A percentile compares a stretch with the other conserved stretches of the same genome.
Evolutionary conservation across 1,139 yeast species (phyloP).

Genomic region (Suhomyces ambrosiae): DNA sequence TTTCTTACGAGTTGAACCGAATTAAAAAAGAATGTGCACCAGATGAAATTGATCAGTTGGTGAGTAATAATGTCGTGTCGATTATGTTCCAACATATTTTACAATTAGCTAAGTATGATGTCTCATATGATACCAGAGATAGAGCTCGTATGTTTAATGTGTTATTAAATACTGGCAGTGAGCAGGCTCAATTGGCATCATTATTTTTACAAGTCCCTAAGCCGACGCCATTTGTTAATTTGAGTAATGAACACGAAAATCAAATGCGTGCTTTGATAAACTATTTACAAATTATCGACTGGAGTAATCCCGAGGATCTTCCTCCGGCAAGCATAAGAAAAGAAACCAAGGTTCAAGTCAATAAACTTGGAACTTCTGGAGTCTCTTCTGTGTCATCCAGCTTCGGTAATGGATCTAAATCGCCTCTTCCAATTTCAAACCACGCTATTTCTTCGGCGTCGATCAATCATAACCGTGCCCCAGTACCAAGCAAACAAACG

Average conservation of each 20-base stretch:
- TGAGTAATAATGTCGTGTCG: slow-evolving; percentile 32
- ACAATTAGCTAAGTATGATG: slow-evolving; percentile 72
- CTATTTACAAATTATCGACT: slow-evolving; percentile 32
- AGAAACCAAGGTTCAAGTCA: slow-evolving; percentile 28
- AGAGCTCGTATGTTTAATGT: slow-evolving; percentile 74
- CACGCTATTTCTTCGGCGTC: slow-evolving; percentile 32
- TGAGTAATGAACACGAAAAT: slow-evolving; percentile 4
- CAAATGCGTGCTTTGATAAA: slow-evolving; percentile 23
- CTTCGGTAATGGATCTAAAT: slow-evolving; percentile 18
- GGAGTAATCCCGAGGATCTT: slow-evolving; percentile 38
- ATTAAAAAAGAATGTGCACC: slow-evolving; percentile 27
- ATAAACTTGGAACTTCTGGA: slow-evolving; percentile 23
- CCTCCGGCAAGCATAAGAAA: slow-evolving; percentile 44
- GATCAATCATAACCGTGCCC: slow-evolving; percentile 12
- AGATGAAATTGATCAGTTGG: slow-evolving; percentile 30
- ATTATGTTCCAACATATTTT: slow-evolving; percentile 65
- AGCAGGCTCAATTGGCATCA: slow-evolving; percentile 60
- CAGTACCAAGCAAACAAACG: slow-evolving; percentile 27
- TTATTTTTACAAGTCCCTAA: slow-evolving; percentile 84
- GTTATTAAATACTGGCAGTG: slow-evolving; percentile 40
- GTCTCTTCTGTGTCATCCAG: slow-evolving; percentile 13
- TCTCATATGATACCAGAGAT: slow-evolving; percentile 79
- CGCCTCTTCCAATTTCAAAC: slow-evolving; percentile 24
- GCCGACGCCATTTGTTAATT: slow-evolving; percentile 50
- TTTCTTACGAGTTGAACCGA: slow-evolving; percentile 53